A percentile compares a stretch with the other conserved stretches of the same genome.
phyloP scores from a whole-genome alignment of 78 protist species.

The Goniomonas avonlea region DNA sequence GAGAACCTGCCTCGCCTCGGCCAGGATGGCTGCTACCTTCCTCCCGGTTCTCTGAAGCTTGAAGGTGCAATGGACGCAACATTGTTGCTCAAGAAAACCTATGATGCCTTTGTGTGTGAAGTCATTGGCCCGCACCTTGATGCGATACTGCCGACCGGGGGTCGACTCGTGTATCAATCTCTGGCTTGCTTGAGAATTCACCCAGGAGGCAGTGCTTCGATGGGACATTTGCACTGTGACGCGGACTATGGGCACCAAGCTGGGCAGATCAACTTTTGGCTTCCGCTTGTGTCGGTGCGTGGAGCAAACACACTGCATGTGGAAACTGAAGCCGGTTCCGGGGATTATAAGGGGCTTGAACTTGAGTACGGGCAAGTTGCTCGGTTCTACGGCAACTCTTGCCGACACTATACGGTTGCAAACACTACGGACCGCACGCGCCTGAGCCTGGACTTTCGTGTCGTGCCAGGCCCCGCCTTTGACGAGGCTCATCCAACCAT shows the following conservation, averaged over 20 bases:
- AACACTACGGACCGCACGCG: constrained; percentile 13
- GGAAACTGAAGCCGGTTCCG: background rate
- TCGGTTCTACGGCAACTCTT: background rate
- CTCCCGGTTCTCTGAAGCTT: no score
- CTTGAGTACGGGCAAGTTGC: background rate
- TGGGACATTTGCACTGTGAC: background rate
- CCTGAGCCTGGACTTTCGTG: constrained; percentile 8
- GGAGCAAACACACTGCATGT: background rate
- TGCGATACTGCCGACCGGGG: background rate
- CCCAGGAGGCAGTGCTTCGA: background rate
- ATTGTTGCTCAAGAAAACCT: no score
- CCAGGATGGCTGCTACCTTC: no score
- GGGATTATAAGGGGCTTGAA: background rate
- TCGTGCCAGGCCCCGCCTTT: no score
- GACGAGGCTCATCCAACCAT: no score
- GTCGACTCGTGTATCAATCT: background rate
- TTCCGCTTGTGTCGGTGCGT: background rate
- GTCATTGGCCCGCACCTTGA: background rate
- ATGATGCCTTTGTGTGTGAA: no score
- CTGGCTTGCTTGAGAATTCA: background rate
- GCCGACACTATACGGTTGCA: background rate
- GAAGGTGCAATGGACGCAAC: no score
- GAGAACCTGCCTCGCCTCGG: no score
- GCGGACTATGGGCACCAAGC: no score
- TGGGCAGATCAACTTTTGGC: constrained; percentile 14